Base-by-base conservation (phyloP, 192 early-diverging fungal genomes). In the Gamsiella multidivaricata region DNA sequence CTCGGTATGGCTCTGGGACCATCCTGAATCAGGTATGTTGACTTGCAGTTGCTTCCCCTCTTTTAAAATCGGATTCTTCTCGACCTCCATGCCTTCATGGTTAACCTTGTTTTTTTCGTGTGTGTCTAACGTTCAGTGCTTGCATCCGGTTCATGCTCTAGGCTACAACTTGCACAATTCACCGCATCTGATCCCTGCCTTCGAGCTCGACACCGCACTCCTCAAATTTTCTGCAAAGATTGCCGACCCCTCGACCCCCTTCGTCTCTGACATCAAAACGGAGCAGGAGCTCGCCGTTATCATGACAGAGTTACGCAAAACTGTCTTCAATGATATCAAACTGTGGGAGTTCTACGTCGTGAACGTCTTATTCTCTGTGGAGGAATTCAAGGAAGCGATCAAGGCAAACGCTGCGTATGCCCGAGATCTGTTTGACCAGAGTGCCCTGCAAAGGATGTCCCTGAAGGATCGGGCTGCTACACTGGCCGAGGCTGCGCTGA, bases 111-210 rank as follows among this genome's bases (percentile, higher is more conserved):
- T 70, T 60, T 20, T 20, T 52, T 14, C 37, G 31, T 70, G 18
- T n/a, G n/a, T n/a, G n/a, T n/a, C n/a, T n/a, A n/a, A n/a, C n/a
- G n/a, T n/a, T n/a, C n/a, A n/a, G n/a, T n/a, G n/a, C n/a, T n/a
- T n/a, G n/a, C n/a, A n/a, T n/a, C n/a, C n/a, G n/a, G n/a, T n/a
- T n/a, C n/a, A n/a, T n/a, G n/a, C n/a, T n/a, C n/a, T 47, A 94
- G 95, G 96, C 22, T 99, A 98, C 81, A 99, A 98, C 64, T 74
- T 99, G 37, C 79, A 90, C 65, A 99, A 95, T 59, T 93, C 95
- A 18, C 97, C 97, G 29, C 96, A 99, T 80, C 82, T 99, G 54
- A 85, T 90, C 32, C 85, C 94, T 31, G 97, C 97, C 0, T 98
- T 89, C 80, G 97, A 98, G 61, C 76, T 99, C 33, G 97, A 99